Base-by-base conservation (phyloP, 2,329 filamentous ascomycete genomes). In the Paraconiothyrium sp. region DNA sequence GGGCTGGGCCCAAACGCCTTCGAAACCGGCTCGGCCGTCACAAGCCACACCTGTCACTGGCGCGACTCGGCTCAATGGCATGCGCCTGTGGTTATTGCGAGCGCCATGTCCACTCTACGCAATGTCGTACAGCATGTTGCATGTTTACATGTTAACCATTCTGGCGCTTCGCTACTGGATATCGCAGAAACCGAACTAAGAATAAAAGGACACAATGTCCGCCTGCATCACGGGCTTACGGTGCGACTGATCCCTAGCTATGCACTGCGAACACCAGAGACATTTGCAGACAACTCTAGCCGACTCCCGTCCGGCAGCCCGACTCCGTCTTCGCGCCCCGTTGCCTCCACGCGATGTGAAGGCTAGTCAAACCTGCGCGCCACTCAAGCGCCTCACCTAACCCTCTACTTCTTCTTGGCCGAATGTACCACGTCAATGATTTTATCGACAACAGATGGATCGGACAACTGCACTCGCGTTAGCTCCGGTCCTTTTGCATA, bases 401-500 rank as follows among this genome's bases (percentile, higher is more conserved):
- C n/a, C 57, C 8, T 48, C 22, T 58, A 54, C 60, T 57, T 64
- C 57, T 80, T 81, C 71, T 80, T 83, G 63, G 83, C 78, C 67
- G 87, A 84, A 72, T 94, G 90, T 57, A 97, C 94, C 50, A 85
- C 88, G 65, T 87, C 82, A 78, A 98, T 97, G 76, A 99, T 97
- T 83, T 90, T 94, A 51, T 91, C 89, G 30, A 99, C 94, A 27
- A 98, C 90, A 62, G 84, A 88, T 50, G 95, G 95, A 79, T 99
- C 94, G 62, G 93, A 95, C 56, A 98, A 87, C 90, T 96, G 69
- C 55, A 58, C 56, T 48, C 24, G 41, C 66, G 69, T 77, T 74
- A 77, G 75, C 70, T 60, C 66, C 59, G 35, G 54, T 43, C 14
- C 11, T 13, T 34, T 20, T 32, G 39, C 62, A 20, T 56, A 60